Percentiles rank a stretch among this genome's conserved stretches.
phyloP scores from a whole-genome alignment of 148 eudicot genomes.

The Rheum nobile region DNA sequence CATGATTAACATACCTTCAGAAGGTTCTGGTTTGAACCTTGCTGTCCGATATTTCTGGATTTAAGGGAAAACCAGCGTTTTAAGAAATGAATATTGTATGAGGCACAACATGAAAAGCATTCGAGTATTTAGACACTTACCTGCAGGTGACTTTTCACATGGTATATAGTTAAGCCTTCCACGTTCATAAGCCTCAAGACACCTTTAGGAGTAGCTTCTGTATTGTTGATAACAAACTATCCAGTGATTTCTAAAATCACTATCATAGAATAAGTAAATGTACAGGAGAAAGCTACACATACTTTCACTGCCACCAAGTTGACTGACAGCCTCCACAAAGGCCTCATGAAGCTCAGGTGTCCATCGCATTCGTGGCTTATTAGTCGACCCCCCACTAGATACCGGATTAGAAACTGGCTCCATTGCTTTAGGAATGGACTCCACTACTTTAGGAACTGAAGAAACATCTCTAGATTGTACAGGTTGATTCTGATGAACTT shows the following conservation, averaged over 20 bases:
- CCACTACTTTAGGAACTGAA: background rate
- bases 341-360: constrained; percentile 45
- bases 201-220: constrained; percentile 47
- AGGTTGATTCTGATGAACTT: constrained; percentile 7
- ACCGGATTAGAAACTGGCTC: background rate
- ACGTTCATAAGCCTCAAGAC: constrained; percentile 39
- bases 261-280: background rate
- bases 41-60: constrained; percentile 86
- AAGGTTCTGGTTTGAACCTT: constrained; percentile 68
- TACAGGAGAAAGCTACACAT: background rate
- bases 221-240: background rate
- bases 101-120: background rate
- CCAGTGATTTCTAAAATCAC: constrained; percentile 7
- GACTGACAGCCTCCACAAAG: constrained; percentile 34
- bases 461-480: background rate
- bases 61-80: background rate
- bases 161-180: constrained; percentile 44
- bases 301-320: constrained; percentile 45
- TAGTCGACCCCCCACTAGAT: background rate
- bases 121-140: background rate
- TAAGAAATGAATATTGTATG: background rate
- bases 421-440: background rate
- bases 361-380: constrained; percentile 47
- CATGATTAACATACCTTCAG: constrained; percentile 37
- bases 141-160: constrained; percentile 48